phyloP scores from a whole-genome alignment of 208 protist genomes.

The Wallacemonas rigidus region DNA sequence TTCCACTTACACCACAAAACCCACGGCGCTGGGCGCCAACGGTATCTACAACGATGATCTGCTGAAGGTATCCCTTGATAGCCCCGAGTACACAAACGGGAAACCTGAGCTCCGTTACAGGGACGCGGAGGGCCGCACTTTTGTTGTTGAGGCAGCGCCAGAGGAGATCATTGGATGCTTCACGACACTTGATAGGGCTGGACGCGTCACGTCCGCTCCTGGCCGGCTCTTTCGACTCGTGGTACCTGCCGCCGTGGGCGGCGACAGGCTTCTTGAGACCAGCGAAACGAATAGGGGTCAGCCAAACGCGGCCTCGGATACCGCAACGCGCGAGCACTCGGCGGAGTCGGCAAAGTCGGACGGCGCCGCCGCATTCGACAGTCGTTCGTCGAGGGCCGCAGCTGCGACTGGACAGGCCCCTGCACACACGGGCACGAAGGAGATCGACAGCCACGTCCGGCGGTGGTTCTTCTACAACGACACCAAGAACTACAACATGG shows the following conservation, averaged over 20 bases:
- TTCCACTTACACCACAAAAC: background rate
- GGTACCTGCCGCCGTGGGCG: background rate
- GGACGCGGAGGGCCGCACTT: constrained; percentile 18
- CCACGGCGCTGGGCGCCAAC: constrained; percentile 2
- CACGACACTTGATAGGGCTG: constrained; percentile 24
- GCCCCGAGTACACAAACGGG: constrained; percentile 29
- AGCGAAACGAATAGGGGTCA: background rate
- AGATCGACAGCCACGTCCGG: background rate
- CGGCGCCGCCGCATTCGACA: background rate
- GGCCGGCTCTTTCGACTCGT: constrained; percentile 40
- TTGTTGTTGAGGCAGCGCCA: background rate
- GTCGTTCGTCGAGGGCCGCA: background rate
- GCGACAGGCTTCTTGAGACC: background rate
- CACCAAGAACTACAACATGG: constrained; percentile 44
- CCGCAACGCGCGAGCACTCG: background rate
- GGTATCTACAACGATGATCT: background rate
- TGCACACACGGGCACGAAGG: too few relatives aligned
- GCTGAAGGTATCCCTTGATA: constrained; percentile 4
- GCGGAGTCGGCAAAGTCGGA: background rate
- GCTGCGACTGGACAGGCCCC: background rate
- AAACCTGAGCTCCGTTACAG: constrained; percentile 20
- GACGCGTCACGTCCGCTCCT: constrained; percentile 22
- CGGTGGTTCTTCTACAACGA: constrained; percentile 65
- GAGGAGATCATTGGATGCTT: constrained; percentile 42
- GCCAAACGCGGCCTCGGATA: background rate